phyloP scores from a whole-genome alignment of 345 rosid species.

The Brassica cretica region DNA sequence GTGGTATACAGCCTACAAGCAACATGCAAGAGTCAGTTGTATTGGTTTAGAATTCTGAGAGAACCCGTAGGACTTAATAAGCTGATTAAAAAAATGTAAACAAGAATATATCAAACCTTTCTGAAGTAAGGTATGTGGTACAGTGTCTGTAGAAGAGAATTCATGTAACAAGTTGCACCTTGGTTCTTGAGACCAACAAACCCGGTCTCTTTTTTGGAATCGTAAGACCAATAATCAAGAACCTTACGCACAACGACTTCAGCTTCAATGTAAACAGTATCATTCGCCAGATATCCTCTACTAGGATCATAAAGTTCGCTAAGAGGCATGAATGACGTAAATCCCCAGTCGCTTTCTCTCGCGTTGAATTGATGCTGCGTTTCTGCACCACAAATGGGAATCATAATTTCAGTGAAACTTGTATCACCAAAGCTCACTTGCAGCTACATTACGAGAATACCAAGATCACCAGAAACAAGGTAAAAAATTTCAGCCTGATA shows the following conservation, averaged over 20 bases:
- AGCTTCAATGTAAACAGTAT: constrained; percentile 76
- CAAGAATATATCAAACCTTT: constrained; percentile 53
- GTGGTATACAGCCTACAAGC: constrained; percentile 89
- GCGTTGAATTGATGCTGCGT: constrained; percentile 93
- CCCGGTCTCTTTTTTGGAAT: constrained; percentile 96
- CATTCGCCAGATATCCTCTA: constrained; percentile 82
- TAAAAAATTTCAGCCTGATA: neutral
- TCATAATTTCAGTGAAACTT: constrained; percentile 19
- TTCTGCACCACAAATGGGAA: constrained; percentile 50
- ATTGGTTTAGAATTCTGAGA: constrained; percentile 16
- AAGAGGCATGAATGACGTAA: constrained; percentile 90
- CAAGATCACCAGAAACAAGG: neutral
- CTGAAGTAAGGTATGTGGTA: constrained; percentile 96
- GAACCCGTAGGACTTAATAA: constrained; percentile 3
- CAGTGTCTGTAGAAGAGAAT: constrained; percentile 88
- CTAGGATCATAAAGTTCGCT: constrained; percentile 86
- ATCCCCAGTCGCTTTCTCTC: constrained; percentile 96
- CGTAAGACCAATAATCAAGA: constrained; percentile 83
- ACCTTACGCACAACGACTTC: constrained; percentile 82
- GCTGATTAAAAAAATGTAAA: neutral
- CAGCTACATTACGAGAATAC: constrained; percentile 2
- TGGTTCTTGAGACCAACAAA: constrained; percentile 98
- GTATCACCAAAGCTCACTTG: constrained; percentile 11
- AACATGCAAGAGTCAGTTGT: constrained; percentile 18
- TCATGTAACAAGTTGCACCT: constrained; percentile 99